Evolutionary conservation across 2,329 filamentous ascomycete genomes (phyloP).

Genomic region (Emmonsiellopsis sp.): DNA sequence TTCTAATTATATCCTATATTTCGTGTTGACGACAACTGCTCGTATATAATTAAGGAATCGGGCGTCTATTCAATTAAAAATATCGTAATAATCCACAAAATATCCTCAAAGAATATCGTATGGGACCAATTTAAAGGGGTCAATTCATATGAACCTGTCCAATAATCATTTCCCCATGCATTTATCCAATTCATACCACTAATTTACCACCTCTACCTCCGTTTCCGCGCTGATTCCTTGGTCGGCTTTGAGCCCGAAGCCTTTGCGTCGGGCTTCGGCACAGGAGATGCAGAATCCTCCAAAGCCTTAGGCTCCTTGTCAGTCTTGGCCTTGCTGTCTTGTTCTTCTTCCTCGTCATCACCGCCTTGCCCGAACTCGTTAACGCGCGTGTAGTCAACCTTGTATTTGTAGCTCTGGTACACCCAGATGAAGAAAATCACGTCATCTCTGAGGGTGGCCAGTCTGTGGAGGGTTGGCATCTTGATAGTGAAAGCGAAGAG

Average conservation of each 20-base stretch:
- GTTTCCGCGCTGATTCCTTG: constrained; percentile 8
- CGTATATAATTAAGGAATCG: not conserved
- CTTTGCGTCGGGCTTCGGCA: constrained; percentile 1
- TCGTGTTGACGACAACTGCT: not conserved
- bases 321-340: constrained; percentile 17
- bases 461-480: constrained; percentile 88
- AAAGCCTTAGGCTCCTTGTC: constrained; percentile 7
- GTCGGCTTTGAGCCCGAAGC: constrained; percentile 1
- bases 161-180: no score
- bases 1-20: not conserved
- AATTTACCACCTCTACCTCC: constrained; percentile 6
- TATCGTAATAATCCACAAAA: not conserved
- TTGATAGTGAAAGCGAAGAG: constrained; percentile 98
- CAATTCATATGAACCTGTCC: no score
- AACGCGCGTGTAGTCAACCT: constrained; percentile 79
- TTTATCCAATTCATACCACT: not conserved
- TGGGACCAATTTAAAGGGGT: no score
- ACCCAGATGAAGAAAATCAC: constrained; percentile 97
- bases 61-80: not conserved
- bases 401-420: constrained; percentile 90
- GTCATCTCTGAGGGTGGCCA: constrained; percentile 89
- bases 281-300: constrained; percentile 5
- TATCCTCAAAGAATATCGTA: no score
- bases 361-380: constrained; percentile 98
- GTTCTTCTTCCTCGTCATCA: constrained; percentile 64